Evolutionary conservation across 257 asterid genomes (phyloP).

Genomic region (Capsicum rhomboideum): DNA sequence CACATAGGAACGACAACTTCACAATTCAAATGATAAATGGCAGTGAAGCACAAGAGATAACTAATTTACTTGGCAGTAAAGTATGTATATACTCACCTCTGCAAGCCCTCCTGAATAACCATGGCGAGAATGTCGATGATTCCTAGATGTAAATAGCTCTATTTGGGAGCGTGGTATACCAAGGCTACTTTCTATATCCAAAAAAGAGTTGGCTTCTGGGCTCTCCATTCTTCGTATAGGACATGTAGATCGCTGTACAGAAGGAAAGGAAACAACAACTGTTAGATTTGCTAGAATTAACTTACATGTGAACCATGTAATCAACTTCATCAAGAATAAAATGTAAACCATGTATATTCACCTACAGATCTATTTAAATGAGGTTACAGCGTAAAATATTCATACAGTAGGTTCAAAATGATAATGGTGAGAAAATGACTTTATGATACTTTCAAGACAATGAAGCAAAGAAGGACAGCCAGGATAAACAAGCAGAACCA

Average conservation of each 20-base stretch:
- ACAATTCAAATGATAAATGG: background rate
- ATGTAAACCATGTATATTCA: no score
- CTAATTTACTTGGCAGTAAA: background rate
- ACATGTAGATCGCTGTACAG: constrained; percentile 26
- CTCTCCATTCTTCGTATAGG: constrained; percentile 35
- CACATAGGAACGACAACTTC: background rate
- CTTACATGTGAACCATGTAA: no score
- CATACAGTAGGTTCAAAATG: no score
- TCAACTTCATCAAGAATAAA: no score
- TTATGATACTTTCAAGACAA: no score
- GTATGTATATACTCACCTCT: constrained; percentile 21
- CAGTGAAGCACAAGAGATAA: background rate
- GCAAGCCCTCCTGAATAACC: constrained; percentile 35
- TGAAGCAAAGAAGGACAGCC: no score
- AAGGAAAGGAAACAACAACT: background rate
- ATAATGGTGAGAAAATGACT: no score
- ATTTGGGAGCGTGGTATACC: constrained; percentile 19
- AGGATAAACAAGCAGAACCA: no score
- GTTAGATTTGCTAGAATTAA: no score
- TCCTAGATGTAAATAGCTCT: constrained; percentile 26
- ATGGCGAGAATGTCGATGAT: constrained; percentile 28
- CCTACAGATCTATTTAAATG: no score
- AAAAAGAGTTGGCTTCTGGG: constrained; percentile 32
- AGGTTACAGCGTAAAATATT: no score
- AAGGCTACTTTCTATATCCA: constrained; percentile 23